Base-by-base conservation (phyloP, 2,329 filamentous ascomycete genomes). In the Sporothrix brasiliensis region DNA sequence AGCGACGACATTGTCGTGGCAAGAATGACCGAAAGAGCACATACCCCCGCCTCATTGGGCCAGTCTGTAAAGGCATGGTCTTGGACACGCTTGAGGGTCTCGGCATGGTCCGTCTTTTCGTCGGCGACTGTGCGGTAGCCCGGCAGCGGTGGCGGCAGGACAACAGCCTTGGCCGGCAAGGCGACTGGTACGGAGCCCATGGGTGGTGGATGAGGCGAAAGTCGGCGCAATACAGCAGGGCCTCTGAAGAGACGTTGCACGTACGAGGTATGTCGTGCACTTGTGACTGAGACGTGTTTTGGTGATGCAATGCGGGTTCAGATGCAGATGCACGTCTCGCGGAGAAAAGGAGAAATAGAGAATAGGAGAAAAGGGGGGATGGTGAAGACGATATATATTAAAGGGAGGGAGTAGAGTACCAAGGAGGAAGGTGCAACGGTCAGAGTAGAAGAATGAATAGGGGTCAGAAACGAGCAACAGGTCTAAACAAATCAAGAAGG, bases 31-130 rank as follows among this genome's bases (percentile, higher is more conserved):
- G 53, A 7, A 6, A 19, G 6, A 3, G 3, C 4, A 71, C 73
- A 11, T 69, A 74, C 73, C 4, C 73, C 73, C 2, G 70, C 71
- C n/a, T 74, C 72, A 53, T 74, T 74, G 11, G 73, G 73, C 73
- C 73, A 74, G 0, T 74, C 72, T 2, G 67, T 27, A 11, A 69
- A 72, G 13, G 69, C 60, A 5, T 34, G 39, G 27, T 2, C 56
- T 7, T 39, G 6, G 2, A 72, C 5, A 10, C 61, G 58, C 19
- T 69, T 7, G 27, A 71, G 1, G 14, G 49, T 24, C 19, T 47
- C 52, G 1, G 63, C 4, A 7, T 13, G 24, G 49, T 73, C 72
- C 16, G 60, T 39, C 3, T 61, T 49, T 21, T 73, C 69, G 16
- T 72, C 68, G 3, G 24, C 68, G 3, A n/a, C 54, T 0, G 66